Percentiles rank a stretch among this genome's conserved stretches.
phyloP scores from a whole-genome alignment of 805 yeast species.

The Kuraishia piskuri region DNA sequence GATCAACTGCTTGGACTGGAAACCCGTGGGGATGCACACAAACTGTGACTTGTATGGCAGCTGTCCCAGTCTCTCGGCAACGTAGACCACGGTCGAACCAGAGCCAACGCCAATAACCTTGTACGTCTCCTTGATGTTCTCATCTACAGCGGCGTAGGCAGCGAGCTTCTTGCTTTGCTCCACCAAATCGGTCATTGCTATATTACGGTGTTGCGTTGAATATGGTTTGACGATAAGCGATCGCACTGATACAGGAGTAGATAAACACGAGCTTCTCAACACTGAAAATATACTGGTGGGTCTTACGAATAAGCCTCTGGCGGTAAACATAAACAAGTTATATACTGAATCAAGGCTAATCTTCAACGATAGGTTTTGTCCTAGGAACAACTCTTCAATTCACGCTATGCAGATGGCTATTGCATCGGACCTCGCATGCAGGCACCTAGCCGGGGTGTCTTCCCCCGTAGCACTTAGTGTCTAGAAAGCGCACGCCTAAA shows the following conservation, averaged over 20 bases:
- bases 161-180: constrained; percentile 87
- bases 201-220: not conserved
- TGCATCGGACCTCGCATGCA: not conserved
- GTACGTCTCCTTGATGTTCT: constrained; percentile 60
- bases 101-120: constrained; percentile 89
- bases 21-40: constrained; percentile 91
- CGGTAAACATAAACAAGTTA: no score
- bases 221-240: not conserved
- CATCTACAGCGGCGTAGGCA: constrained; percentile 89
- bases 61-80: constrained; percentile 89
- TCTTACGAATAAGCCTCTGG: not conserved
- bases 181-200: constrained; percentile 26
- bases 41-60: constrained; percentile 41
- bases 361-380: no score
- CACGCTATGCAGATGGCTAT: not conserved
- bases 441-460: not conserved
- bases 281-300: not conserved
- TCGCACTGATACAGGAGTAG: not conserved
- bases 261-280: not conserved
- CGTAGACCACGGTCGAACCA: constrained; percentile 96
- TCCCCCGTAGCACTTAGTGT: not conserved
- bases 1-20: constrained; percentile 85
- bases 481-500: not conserved
- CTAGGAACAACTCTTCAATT: not conserved
- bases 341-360: no score